Base-by-base conservation (phyloP, 2,329 filamentous ascomycete genomes). In the Colletotrichum sidae region DNA sequence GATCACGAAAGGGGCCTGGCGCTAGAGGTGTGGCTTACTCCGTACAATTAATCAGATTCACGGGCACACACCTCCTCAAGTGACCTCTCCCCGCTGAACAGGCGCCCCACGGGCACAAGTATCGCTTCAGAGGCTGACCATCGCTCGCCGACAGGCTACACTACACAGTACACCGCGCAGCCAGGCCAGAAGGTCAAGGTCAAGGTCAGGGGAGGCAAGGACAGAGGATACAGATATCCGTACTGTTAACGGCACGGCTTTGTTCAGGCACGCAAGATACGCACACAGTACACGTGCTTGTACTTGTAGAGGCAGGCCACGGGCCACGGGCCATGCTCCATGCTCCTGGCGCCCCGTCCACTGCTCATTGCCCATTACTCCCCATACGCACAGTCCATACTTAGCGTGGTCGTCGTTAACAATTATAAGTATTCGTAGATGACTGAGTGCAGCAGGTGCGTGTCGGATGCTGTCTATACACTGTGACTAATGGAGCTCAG, bases 91-190 rank as follows among this genome's bases (percentile, higher is more conserved):
- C 63, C 58, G 58, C 63, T 52, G 63, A 52, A 63, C 53, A 57
- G 63, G 52, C 62, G 58, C 62, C 58, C 56, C 62, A 41, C 46
- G 52, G 52, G 62, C 58, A 66, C 58, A 44, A 37, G 46, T 49
- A 66, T 63, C 63, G 63, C 63, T 66, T 41, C 52, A 59, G 58
- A 63, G 53, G 63, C 58, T 59, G 63, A 63, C 63, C 58, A 66
- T 63, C 63, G 63, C 52, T 66, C 45, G 42, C 37, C 39, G 41
- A 49, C 25, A 25, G 25, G 25, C 25, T 25, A 25, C 3, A 25
- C 25, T 25, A 25, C 25, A 25, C 25, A 25, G 4, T 5, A 25
- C 25, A 25, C 25, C 25, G 4, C 25, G 25, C 25, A 25, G 25
- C 25, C 25, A 25, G 25, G 25, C 25, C 25, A 25, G 25, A 25